phyloP scores from a whole-genome alignment of 495 filamentous ascomycete genomes.

The Durotheca rogersii region DNA sequence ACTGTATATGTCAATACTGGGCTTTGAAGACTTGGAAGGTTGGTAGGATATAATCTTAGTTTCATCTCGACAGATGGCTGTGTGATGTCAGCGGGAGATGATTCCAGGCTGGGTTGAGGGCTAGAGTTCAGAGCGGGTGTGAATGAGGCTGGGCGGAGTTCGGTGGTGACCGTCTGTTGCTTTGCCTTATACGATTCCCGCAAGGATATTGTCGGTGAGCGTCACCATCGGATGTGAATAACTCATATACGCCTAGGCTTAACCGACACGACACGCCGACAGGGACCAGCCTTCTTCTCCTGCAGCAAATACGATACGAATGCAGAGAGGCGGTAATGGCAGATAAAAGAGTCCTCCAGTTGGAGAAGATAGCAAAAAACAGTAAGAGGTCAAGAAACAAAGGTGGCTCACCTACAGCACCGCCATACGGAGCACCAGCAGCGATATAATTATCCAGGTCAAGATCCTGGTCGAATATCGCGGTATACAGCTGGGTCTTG shows the following conservation, averaged over 20 bases:
- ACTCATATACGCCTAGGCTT: too few species aligned
- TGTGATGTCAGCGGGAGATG: conserved; percentile 25
- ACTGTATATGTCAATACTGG: conserved; percentile 92
- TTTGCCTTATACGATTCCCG: too few species aligned
- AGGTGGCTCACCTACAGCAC: conserved; percentile 75
- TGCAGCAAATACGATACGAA: too few species aligned
- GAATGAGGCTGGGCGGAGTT: too few species aligned
- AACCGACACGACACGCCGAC: too few species aligned
- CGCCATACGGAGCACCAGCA: conserved; percentile 89
- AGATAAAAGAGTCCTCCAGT: background rate
- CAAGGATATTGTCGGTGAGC: too few species aligned
- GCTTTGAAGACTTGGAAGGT: conserved; percentile 68
- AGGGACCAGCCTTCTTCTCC: too few species aligned
- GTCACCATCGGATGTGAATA: too few species aligned
- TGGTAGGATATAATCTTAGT: conserved; percentile 76
- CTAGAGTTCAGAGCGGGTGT: too few species aligned
- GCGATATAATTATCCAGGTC: conserved; percentile 95
- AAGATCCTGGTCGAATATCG: conserved; percentile 84
- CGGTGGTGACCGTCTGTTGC: too few species aligned
- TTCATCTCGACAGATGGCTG: conserved; percentile 88
- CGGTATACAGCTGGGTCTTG: conserved; percentile 87
- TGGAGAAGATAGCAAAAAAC: conserved; percentile 4
- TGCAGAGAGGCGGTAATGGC: too few species aligned
- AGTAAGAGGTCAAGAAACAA: conserved; percentile 1
- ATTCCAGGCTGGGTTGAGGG: too few species aligned